Base-by-base conservation (phyloP, 345 rosid species). In the Ailanthus altissimus region DNA sequence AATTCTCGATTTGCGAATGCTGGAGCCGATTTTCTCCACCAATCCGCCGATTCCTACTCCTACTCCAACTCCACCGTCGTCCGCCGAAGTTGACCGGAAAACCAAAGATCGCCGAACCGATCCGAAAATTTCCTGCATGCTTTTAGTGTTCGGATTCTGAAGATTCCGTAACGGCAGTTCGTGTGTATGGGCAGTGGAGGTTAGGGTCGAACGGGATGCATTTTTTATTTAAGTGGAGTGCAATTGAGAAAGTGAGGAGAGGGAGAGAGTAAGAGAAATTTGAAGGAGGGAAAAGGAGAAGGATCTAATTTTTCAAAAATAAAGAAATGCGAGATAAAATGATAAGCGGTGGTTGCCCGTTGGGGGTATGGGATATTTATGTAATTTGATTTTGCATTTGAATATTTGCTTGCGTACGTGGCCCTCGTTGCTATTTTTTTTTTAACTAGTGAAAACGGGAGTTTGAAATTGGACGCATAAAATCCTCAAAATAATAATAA, bases 91-190 rank as follows among this genome's bases (percentile, higher is more conserved):
- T 6, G 91, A 77, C 70, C 95, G 92, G 79, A 93, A 91, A 42
- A 82, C 93, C 12, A 93, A 62, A 54, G 98, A 94, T 75, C 93
- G 90, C 74, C 98, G 88, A 54, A 94, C 97, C 78, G 97, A 93
- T 84, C 95, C 97, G 75, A 94, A 78, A 45, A 94, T 75, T 26
- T 91, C 97, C 73, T 92, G 97, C 97, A 94, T 92, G 38, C 2
- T 32, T 32, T 32, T 51, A 28, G 73, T 36, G 65, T n/a, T 18
- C 53, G 26, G 38, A 38, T 36, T 5, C 18, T 20, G 18, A 45
- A 7, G 32, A 16, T 49, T 49, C 23, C 23, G 72, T 28, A 23
- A 15, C 14, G 14, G 58, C 6, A 20, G 18, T 12, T 5, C 3
- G 3, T 32, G 57, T 47, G 21, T 26, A 49, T 21, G 74, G 59